phyloP scores from a whole-genome alignment of 352 stramenopile species.

The Hyaloperonospora brassicae region DNA sequence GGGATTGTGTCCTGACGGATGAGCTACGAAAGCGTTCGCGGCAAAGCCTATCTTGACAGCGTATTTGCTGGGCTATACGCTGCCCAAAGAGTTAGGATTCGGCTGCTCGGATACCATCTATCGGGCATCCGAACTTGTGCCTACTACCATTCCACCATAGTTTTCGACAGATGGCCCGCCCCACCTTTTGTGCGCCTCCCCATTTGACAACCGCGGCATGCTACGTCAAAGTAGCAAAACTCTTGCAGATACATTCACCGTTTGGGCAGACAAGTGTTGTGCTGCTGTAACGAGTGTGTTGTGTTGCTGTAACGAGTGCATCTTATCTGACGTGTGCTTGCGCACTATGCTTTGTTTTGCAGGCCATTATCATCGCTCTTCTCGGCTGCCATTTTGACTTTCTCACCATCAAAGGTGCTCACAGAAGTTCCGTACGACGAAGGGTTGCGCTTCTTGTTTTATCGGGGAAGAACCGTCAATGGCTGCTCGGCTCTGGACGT shows the following conservation, averaged over 20 bases:
- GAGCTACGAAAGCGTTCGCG: conserved; percentile 43
- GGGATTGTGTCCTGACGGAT: conserved; percentile 87
- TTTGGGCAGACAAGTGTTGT: conserved; percentile 15
- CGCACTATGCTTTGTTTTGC: background rate
- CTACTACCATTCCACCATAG: conserved; percentile 10
- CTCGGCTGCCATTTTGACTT: conserved; percentile 70
- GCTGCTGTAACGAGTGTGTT: background rate
- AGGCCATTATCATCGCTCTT: conserved; percentile 55
- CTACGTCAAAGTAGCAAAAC: no score
- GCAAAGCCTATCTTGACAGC: conserved; percentile 86
- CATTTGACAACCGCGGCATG: conserved; percentile 32
- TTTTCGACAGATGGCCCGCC: conserved; percentile 41
- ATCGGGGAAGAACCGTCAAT: conserved; percentile 90
- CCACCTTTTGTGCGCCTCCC: conserved; percentile 53
- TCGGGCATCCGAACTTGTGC: background rate
- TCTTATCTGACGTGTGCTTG: background rate
- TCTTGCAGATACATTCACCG: conserved; percentile 12
- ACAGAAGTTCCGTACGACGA: conserved; percentile 82
- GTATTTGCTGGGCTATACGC: conserved; percentile 86
- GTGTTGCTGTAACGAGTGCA: background rate
- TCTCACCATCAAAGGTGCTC: conserved; percentile 44
- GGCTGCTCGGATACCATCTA: no score
- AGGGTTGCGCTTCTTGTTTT: conserved; percentile 86
- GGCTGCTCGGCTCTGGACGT: conserved; percentile 85
- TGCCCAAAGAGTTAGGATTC: no score